Percentiles rank a stretch among this genome's conserved stretches.
Conservation (phyloP, 2,329 filamentous ascomycete species). For the Alternaria sp. region DNA sequence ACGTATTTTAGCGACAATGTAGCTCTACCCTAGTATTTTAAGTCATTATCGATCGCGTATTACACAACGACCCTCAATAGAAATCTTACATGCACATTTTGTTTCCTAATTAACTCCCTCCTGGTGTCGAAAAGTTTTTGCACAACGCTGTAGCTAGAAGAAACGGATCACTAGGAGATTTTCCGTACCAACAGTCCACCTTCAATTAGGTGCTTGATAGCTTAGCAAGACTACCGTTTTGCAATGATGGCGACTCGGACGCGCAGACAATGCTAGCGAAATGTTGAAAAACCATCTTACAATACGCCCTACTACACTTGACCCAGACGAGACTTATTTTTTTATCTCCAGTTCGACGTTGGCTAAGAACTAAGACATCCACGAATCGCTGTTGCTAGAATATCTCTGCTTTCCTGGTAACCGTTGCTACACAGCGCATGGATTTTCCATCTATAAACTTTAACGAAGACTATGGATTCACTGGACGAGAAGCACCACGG, state of each 20-base stretch:
- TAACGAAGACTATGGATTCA: too few species aligned
- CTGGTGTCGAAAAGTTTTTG: too few species aligned
- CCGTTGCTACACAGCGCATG: not conserved
- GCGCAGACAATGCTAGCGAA: not conserved
- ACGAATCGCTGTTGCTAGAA: not conserved
- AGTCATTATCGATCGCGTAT: not conserved
- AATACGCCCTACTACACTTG: not conserved
- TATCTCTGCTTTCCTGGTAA: not conserved
- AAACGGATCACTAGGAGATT: not conserved
- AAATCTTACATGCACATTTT: too few species aligned
- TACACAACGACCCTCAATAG: too few species aligned
- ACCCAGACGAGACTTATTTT: not conserved
- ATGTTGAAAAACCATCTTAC: not conserved
- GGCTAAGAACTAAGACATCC: not conserved
- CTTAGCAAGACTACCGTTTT: not conserved
- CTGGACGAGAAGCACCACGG: too few species aligned
- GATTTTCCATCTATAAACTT: too few species aligned
- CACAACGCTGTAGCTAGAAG: not conserved
- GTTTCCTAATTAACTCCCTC: too few species aligned
- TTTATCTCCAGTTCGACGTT: not conserved
- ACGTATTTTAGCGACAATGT: not conserved
- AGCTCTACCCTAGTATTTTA: not conserved
- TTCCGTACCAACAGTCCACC: not conserved
- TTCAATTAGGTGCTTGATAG: not conserved
- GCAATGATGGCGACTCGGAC: not conserved